phyloP scores from a whole-genome alignment of 352 stramenopile genomes.

The Ophiocytium majus region DNA sequence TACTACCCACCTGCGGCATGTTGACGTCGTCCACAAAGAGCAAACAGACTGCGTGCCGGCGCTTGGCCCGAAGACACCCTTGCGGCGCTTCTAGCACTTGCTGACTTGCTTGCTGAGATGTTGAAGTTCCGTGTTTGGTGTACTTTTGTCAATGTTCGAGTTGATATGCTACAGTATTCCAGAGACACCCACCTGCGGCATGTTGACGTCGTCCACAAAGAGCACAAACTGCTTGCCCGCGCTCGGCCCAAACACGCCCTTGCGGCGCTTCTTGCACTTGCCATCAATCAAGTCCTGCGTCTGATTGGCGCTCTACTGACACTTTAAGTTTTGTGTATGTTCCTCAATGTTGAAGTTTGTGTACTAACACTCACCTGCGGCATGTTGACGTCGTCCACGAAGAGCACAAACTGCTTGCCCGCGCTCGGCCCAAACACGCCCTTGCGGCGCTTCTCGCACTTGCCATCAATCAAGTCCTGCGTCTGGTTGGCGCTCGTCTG shows the following conservation, averaged over 20 bases:
- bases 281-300: conserved; percentile 82
- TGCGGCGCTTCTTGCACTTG: conserved; percentile 85
- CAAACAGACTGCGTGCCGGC: conserved; percentile 84
- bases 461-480: conserved; percentile 81
- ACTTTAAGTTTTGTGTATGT: no score
- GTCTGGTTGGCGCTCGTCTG: conserved; percentile 87
- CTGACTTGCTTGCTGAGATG: no score
- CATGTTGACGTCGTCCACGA: conserved; percentile 92
- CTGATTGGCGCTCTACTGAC: conserved; percentile 86
- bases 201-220: conserved; percentile 89
- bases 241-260: conserved; percentile 81
- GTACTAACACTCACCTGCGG: conserved; percentile 66
- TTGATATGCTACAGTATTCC: no score
- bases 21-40: conserved; percentile 91
- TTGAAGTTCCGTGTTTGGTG: no score
- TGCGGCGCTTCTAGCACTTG: conserved; percentile 85
- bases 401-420: conserved; percentile 86
- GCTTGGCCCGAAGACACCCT: conserved; percentile 82
- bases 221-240: conserved; percentile 85
- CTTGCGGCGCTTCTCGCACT: conserved; percentile 86
- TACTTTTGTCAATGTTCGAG: no score
- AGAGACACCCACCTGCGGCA: no score
- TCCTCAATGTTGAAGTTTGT: conserved; percentile 78
- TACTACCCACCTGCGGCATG: no score
- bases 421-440: conserved; percentile 82